Base-by-base conservation (phyloP, 352 stramenopile species). In the Phytopythium sindhum region DNA sequence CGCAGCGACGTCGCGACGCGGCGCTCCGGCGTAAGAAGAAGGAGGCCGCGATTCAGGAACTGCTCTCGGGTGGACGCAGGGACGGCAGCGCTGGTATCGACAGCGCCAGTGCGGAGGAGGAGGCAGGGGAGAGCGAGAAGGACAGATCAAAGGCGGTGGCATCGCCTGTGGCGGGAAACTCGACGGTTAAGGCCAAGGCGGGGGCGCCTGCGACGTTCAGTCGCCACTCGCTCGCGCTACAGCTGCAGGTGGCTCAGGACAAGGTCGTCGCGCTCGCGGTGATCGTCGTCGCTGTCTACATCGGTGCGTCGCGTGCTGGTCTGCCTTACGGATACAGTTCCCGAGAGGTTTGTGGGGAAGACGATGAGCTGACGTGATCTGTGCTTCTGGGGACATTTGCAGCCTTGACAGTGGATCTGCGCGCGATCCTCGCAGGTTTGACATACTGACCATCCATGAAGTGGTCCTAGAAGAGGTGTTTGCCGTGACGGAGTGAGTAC, bases 1-100 rank as follows among this genome's bases (percentile, higher is more conserved):
- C 72, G 11, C 79, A 91, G 64, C 75, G 85, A 31, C 81, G 85
- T 45, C 78, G 82, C n/a, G 82, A 93, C 26, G 85, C 85, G 26
- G 82, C 83, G 12, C 62, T 63, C 23, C 72, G 85, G 26, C 84
- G 84, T 23, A 73, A 78, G 61, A 77, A 76, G 64, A 87, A 91
- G 60, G 81, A 90, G 61, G 60, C 66, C 11, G 71, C 83, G 50
- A 76, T 90, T 28, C 57, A 88, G 55, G 71, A 91, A 58, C 75
- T 90, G 47, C 55, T 88, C 26, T 39, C 48, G 6, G 48, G 26
- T 3, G 42, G 64, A 60, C n/a, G 60, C 42, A 21, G 44, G 57
- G 10, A 29, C 45, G 24, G 17, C 50, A 19, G 33, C 37, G 42
- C 19, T 51, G 17, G 37, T 19, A 28, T 42, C 28, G 29, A 58